Evolutionary conservation across 1,139 yeast species (phyloP), one percentile per base, ranked within the genome.

Genomic region (Saccharomyces hybrid): DNA sequence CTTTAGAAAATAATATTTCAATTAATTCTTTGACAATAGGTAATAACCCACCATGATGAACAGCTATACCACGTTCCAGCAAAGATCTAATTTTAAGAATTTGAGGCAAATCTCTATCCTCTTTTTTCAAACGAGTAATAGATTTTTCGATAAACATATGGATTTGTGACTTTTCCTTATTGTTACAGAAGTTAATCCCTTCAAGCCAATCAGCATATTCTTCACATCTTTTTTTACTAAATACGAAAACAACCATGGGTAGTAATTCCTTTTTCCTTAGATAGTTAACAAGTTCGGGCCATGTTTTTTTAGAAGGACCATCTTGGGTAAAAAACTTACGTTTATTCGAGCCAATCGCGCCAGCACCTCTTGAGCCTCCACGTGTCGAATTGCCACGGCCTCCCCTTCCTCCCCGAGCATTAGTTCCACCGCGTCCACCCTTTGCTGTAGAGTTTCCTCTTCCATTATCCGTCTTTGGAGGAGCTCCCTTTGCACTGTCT

Each of bases 11-110:
- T 50, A 93, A 73, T 55, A 93, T 91, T 71, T 93, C 99, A 62
- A 93, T 93, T 53, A 91, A 86, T 69, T 93, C 99, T 64, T 93
- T 93, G 46, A 93, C 95, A 55, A 93, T 93, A 0, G 99, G 99
- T 56, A 93, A 75, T 54, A 93, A 73, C 1, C 99, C 99, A 68
- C 98, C 97, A 72, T 93, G 99, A 70, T 93, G 99, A 1, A 93
- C 95, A 0, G 97, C 98, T 60, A 93, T 87, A 57, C 99, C 98
- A 64, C 97, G 78, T 52, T 91, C 80, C 46, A 93, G 74, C 77
- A 93, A 76, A 38, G 89, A 96, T 60, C 96, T 78, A 56, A 91
- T 79, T 61, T 87, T 83, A 55, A 86, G 61, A 56, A 93, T 93
- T 70, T 93, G 99, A 0, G 99, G 99, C 54, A 93, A 75, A 55